Percentiles rank a stretch among this genome's conserved stretches.
phyloP scores from a whole-genome alignment of 169 alveolate genomes.

The Plasmodium vinckei region DNA sequence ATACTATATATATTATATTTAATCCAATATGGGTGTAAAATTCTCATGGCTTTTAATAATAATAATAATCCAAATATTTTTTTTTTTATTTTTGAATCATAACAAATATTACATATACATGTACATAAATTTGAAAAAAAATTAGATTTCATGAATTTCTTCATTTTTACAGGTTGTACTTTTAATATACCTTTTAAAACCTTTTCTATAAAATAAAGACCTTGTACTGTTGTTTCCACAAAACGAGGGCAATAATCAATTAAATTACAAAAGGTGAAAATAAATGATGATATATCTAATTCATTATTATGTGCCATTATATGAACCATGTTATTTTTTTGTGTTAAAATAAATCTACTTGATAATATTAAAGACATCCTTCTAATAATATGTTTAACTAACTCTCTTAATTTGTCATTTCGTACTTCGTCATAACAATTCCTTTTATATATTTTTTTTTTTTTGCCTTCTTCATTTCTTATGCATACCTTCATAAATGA shows the following conservation, averaged over 20 bases:
- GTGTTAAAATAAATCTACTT: constrained; percentile 22
- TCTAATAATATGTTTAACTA: constrained; percentile 57
- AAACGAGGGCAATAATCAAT: constrained; percentile 38
- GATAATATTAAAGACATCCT: constrained; percentile 55
- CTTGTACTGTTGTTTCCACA: constrained; percentile 18
- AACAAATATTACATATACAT: constrained; percentile 57
- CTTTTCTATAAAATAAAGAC: constrained; percentile 41
- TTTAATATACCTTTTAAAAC: constrained; percentile 39
- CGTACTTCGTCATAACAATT: constrained; percentile 26
- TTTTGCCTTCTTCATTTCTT: neutral
- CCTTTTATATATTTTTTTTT: constrained; percentile 1
- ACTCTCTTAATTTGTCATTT: constrained; percentile 28
- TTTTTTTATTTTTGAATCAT: constrained; percentile 43
- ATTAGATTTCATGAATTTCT: constrained; percentile 20
- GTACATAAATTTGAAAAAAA: constrained; percentile 57
- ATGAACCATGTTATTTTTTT: constrained; percentile 15
- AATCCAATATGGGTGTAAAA: constrained; percentile 66
- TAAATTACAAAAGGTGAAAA: constrained; percentile 42
- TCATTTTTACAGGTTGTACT: constrained; percentile 55
- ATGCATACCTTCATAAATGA: neutral
- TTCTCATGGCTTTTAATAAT: constrained; percentile 49
- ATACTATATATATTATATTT: constrained; percentile 38
- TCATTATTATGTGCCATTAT: constrained; percentile 49
- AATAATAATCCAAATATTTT: constrained; percentile 71
- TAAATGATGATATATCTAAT: constrained; percentile 56